phyloP scores from a whole-genome alignment of 2,329 filamentous ascomycete species.

The Phaeosphaeriaceae sp. region DNA sequence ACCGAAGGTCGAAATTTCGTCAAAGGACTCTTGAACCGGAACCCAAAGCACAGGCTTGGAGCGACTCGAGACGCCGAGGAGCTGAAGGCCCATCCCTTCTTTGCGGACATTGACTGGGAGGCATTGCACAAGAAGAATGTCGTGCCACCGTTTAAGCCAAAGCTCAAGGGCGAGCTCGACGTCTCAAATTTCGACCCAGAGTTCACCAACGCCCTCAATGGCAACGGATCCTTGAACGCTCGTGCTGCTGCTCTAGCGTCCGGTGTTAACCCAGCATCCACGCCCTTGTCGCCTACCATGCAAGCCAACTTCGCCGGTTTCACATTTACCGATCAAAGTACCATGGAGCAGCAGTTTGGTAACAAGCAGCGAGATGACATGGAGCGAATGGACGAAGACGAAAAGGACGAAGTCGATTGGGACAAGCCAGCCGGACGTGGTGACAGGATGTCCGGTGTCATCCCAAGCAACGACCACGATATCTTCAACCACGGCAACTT shows the following conservation, averaged over 20 bases:
- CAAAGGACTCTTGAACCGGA: conserved; percentile 95
- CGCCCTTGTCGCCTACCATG: conserved; percentile 90
- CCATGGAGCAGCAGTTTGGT: conserved; percentile 81
- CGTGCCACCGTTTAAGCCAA: conserved; percentile 96
- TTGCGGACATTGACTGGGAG: conserved; percentile 91
- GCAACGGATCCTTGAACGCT: conserved; percentile 85
- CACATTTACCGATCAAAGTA: conserved; percentile 98
- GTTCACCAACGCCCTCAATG: conserved; percentile 93
- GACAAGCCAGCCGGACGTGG: conserved; percentile 49
- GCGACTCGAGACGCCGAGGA: conserved; percentile 92
- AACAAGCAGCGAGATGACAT: conserved; percentile 47
- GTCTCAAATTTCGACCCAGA: conserved; percentile 99
- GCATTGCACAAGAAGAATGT: conserved; percentile 88
- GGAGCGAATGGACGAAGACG: conserved; percentile 56
- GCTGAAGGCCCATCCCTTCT: conserved; percentile 93
- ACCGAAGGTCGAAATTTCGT: conserved; percentile 97
- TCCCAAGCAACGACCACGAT: conserved; percentile 54
- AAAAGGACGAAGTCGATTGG: conserved; percentile 52
- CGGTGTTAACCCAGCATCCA: conserved; percentile 82
- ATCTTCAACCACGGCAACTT: conserved; percentile 56
- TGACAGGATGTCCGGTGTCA: conserved; percentile 61
- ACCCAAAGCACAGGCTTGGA: conserved; percentile 92
- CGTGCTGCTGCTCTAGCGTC: conserved; percentile 85
- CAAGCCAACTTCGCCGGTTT: conserved; percentile 99
- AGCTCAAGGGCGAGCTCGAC: conserved; percentile 93